Evolutionary conservation across 371 early-diverging fungal genomes (phyloP), one percentile per base, ranked within the genome.

Genomic region (Dentiscutata heterogama): DNA sequence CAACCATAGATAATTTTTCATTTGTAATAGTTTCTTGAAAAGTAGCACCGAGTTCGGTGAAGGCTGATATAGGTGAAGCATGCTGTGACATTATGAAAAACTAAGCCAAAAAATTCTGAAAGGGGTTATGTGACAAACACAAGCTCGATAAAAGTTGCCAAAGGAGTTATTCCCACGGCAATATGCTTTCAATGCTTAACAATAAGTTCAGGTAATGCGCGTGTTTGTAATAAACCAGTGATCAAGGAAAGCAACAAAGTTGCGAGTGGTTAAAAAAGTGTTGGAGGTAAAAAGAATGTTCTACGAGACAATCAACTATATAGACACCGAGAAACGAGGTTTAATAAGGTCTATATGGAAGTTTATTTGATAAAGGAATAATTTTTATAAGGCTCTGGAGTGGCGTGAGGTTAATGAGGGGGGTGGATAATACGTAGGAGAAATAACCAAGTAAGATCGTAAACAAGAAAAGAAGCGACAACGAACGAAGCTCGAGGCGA

Each of bases 401-500:
- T 22, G 70, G 39, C 70, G 35, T 70, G 70, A 29, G 29, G 31
- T 42, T 42, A 42, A 42, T 70, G 42, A 70, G 46, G 42, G 42
- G 16, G 14, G 70, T 70, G 22, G 20, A 39, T 22, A 39, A 42
- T 22, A 22, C 22, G 22, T n/a, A 70, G 70, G 35, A 39, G 70
- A 18, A 22, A 70, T 70, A 70, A 70, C 20, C 39, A 42, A 39
- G 42, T 42, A 70, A 42, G 46, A 70, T 70, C 70, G 70, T 70
- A 42, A 70, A 70, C 25, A 42, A 35, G 35, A 70, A 58, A 35
- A 42, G 70, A 50, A 70, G 22, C 14, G 22, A 70, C 65, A 70
- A 70, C 22, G 70, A 70, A 70, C 42, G 70, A 70, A 70, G 46
- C 70, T n/a, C 46, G 42, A 42, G 70, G 46, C 42, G 46, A 50